phyloP scores from a whole-genome alignment of 2,329 filamentous ascomycete species.

The Exophiala bonariae region DNA sequence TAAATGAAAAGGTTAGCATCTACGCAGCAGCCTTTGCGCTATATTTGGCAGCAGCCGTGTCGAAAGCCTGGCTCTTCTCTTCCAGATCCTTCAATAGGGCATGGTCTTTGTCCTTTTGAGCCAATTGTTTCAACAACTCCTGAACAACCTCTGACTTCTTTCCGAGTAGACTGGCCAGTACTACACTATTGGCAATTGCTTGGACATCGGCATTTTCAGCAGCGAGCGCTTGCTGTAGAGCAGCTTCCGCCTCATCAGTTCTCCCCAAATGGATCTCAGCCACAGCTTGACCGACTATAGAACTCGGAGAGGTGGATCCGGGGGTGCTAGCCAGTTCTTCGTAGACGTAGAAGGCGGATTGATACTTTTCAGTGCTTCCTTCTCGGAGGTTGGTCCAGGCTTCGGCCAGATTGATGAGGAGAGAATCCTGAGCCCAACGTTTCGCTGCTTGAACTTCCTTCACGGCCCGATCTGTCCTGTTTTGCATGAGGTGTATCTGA shows the following conservation, averaged over 20 bases:
- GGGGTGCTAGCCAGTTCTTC: slow-evolving; percentile 91
- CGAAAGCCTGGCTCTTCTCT: slow-evolving; percentile 86
- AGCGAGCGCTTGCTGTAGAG: slow-evolving; percentile 75
- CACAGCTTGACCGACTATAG: slow-evolving; percentile 83
- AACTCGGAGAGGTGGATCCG: slow-evolving; percentile 72
- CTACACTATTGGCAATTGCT: slow-evolving; percentile 78
- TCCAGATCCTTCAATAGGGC: slow-evolving; percentile 70
- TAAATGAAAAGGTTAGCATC: not conserved
- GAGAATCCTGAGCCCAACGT: slow-evolving; percentile 91
- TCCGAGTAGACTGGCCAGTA: slow-evolving; percentile 74
- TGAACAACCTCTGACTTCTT: slow-evolving; percentile 54
- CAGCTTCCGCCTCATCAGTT: slow-evolving; percentile 83
- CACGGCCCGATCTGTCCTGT: slow-evolving; percentile 83
- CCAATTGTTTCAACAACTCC: slow-evolving; percentile 40
- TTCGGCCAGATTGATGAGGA: slow-evolving; percentile 91
- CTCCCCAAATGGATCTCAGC: slow-evolving; percentile 89
- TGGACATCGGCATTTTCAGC: slow-evolving; percentile 66
- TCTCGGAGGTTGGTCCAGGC: slow-evolving; percentile 89
- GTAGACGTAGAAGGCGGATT: slow-evolving; percentile 95
- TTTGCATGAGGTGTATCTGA: slow-evolving; percentile 89
- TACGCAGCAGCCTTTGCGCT: slow-evolving; percentile 69
- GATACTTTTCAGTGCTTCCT: slow-evolving; percentile 93
- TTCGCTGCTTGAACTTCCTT: slow-evolving; percentile 86
- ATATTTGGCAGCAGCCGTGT: slow-evolving; percentile 83
- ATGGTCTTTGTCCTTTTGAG: slow-evolving; percentile 64